A percentile compares a stretch with the other conserved stretches of the same genome.
Conservation (phyloP, 129 eudicot genomes). For the Erigeron canadensis region DNA sequence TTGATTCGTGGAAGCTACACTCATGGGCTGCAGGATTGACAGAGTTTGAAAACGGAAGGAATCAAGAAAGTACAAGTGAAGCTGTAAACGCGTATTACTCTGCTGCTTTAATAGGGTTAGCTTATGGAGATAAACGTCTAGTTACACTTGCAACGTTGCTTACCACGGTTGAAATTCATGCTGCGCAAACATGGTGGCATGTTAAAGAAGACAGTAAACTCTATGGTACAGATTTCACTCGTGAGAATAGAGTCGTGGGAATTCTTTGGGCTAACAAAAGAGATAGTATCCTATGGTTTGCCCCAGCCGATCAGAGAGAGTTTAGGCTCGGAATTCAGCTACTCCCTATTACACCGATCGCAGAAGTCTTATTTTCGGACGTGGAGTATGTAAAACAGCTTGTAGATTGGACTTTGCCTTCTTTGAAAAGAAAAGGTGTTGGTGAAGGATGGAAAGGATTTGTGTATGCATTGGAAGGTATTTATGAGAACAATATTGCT, state of each 20-base stretch:
- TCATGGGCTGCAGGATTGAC: constrained; percentile 94
- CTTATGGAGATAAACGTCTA: constrained; percentile 73
- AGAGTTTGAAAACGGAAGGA: constrained; percentile 77
- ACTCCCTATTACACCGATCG: constrained; percentile 67
- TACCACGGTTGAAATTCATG: constrained; percentile 68
- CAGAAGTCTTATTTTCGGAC: constrained; percentile 77
- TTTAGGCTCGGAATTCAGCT: constrained; percentile 76
- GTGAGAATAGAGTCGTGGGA: constrained; percentile 71
- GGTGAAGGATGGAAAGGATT: constrained; percentile 96
- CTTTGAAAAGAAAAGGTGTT: constrained; percentile 64
- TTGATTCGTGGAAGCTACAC: constrained; percentile 81
- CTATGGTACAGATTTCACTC: constrained; percentile 54
- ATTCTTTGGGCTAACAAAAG: constrained; percentile 80
- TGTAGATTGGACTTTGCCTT: constrained; percentile 69
- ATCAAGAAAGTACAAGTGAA: constrained; percentile 91
- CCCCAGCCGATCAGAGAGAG: constrained; percentile 73
- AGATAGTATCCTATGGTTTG: constrained; percentile 91
- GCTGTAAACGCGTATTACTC: constrained; percentile 86
- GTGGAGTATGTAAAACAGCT: constrained; percentile 53
- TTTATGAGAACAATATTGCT: constrained; percentile 67
- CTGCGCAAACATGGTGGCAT: constrained; percentile 89
- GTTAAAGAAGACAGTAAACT: constrained; percentile 54
- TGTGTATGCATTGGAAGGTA: constrained; percentile 76
- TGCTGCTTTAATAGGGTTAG: constrained; percentile 87
- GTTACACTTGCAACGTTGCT: constrained; percentile 63